These are phyloP conservation scores for Wickerhamiella dianesei DNA, from an alignment of 805 yeast species.

Conservation along the genomic window DNA sequence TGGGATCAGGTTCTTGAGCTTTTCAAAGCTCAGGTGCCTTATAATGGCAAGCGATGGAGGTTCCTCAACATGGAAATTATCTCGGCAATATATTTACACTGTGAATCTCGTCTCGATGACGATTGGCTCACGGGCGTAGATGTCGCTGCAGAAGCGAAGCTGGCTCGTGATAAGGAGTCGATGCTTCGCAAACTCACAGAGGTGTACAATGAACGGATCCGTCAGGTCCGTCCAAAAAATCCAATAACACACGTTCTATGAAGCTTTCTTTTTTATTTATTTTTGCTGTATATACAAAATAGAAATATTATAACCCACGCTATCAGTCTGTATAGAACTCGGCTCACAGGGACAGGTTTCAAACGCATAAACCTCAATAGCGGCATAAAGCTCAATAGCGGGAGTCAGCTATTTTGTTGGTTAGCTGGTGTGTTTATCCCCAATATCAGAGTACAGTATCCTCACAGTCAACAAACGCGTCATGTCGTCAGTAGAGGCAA, in stretches of 20 bases:
- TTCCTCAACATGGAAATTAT: conserved; percentile 85
- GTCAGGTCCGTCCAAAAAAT: background rate
- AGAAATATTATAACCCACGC: too few relatives aligned
- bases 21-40: conserved; percentile 69
- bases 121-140: conserved; percentile 82
- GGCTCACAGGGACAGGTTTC: too few relatives aligned
- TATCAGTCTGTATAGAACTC: too few relatives aligned
- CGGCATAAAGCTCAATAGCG: too few relatives aligned
- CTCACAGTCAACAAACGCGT: too few relatives aligned
- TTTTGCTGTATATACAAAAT: too few relatives aligned
- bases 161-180: conserved; percentile 73
- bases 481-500: too few relatives aligned
- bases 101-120: conserved; percentile 46
- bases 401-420: too few relatives aligned
- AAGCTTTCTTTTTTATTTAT: background rate
- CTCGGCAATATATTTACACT: conserved; percentile 69
- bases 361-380: too few relatives aligned
- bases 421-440: too few relatives aligned
- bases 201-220: conserved; percentile 34
- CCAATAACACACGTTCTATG: background rate
- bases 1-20: conserved; percentile 61
- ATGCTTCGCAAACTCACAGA: conserved; percentile 68
- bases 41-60: conserved; percentile 90
- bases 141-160: conserved; percentile 56
- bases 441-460: too few relatives aligned